Evolutionary conservation across 2,329 filamentous ascomycete species (phyloP), one percentile per base, ranked within the genome.

Genomic region (Diplodia seriata): DNA sequence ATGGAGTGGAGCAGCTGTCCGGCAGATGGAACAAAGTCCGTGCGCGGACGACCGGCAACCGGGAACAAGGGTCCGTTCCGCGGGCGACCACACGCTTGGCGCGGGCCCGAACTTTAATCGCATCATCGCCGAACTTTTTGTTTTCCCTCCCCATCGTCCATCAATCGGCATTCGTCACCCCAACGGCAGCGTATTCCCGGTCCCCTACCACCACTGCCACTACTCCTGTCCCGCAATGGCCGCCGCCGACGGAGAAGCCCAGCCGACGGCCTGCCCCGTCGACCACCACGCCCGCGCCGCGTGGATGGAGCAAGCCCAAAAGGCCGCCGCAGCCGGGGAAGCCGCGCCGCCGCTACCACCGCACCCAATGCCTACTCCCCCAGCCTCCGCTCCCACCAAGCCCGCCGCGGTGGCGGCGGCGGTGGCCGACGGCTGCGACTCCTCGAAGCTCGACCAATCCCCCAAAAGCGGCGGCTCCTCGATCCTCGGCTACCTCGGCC

Each of bases 221-320:
- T 4, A 26, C 26, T 3, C 2, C 23, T 3, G 23, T 26, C 18
- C 33, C 31, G 26, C 31, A 43, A 38, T 53, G 12, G 57, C 57
- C 43, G 64, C 53, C 33, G 64, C 64, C 54, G 64, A 67, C 43
- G 54, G 50, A 54, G 62, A 55, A 29, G 31, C 50, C n/a, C 36
- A 67, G 29, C 51, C 63, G 9, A 26, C 51, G 50, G 64, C 38
- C 49, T 98, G 95, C 75, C 95, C 95, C 5, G 93, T 98, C 75
- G 94, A 98, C 81, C 91, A 94, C 81, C 91, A 92, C 75, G 91
- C 93, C 64, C 90, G 95, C 74, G 91, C 93, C 74, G 88, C 90
- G 74, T 99, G 94, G 94, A 86, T 98, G 47, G 84, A 86, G 68
- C 88, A 92, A 76, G 88, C 90, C 50, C 87, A 76, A 81, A 75